Evolutionary conservation across 768 basidiomycete species (phyloP).

Genomic region (Clitopilus hobsonii): DNA sequence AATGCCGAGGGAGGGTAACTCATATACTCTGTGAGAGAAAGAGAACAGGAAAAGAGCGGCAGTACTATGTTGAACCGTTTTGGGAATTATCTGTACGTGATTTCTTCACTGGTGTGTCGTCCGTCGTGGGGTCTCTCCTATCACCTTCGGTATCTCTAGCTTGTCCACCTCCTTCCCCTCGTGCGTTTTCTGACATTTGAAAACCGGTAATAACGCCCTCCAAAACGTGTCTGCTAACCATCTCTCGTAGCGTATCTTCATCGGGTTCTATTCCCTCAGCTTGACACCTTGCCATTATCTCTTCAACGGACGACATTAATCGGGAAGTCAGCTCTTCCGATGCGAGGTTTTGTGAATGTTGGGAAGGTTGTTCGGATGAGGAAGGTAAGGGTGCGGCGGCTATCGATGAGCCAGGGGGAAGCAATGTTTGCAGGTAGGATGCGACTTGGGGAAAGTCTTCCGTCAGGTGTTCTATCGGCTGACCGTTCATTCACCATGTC

Average conservation of each 20-base stretch:
- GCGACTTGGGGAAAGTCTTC: conserved; percentile 73
- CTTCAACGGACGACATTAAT: conserved; percentile 60
- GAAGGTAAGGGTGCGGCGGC: conserved; percentile 14
- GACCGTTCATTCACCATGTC: conserved; percentile 8
- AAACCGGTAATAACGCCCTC: conserved; percentile 63
- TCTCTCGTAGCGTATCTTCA: conserved; percentile 49
- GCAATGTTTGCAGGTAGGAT: conserved; percentile 47
- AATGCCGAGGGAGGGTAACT: background rate
- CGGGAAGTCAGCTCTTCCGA: conserved; percentile 68
- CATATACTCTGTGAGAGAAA: background rate
- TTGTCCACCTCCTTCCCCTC: conserved; percentile 5
- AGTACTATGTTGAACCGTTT: background rate
- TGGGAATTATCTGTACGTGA: background rate
- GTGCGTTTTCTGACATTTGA: conserved; percentile 30
- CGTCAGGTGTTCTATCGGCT: conserved; percentile 68
- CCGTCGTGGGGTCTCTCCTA: background rate
- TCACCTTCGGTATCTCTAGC: background rate
- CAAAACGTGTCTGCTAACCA: conserved; percentile 63
- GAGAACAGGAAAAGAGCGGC: background rate
- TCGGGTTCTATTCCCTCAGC: conserved; percentile 66
- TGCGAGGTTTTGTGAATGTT: conserved; percentile 62
- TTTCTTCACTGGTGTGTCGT: background rate
- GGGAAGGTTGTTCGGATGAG: conserved; percentile 37
- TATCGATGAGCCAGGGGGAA: conserved; percentile 9
- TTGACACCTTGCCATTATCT: conserved; percentile 53